A percentile compares a stretch with the other conserved stretches of the same genome.
Evolutionary conservation across 352 stramenopile genomes (phyloP).

Genomic region (Thalassiosira delicatula): DNA sequence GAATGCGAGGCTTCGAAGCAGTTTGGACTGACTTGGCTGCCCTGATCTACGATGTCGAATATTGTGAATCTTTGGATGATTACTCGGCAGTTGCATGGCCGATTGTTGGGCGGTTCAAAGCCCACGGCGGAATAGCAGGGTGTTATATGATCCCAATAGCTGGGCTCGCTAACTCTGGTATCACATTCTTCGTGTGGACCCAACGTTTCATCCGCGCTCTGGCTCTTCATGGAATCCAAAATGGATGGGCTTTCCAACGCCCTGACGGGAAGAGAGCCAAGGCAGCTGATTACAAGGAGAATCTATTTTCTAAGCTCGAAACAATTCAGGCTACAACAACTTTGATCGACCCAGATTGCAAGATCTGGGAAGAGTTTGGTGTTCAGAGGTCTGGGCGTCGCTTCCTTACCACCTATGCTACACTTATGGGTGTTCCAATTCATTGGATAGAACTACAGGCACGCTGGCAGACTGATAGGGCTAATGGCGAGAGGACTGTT

Average conservation of each 20-base stretch:
- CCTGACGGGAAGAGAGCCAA: slow-evolving; percentile 23
- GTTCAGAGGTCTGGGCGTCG: slow-evolving; percentile 1
- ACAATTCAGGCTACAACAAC: slow-evolving; percentile 14
- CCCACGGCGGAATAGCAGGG: not conserved
- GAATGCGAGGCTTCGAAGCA: slow-evolving; percentile 23
- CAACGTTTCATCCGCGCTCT: slow-evolving; percentile 38
- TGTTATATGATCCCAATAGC: slow-evolving; percentile 30
- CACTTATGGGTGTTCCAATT: slow-evolving; percentile 12
- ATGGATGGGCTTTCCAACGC: slow-evolving; percentile 22
- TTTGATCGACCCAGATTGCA: slow-evolving; percentile 26
- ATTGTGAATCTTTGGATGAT: slow-evolving; percentile 3
- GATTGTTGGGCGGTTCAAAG: slow-evolving; percentile 10
- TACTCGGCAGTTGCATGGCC: slow-evolving; percentile 16
- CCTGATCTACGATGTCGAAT: slow-evolving; percentile 13
- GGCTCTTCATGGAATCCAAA: slow-evolving; percentile 5
- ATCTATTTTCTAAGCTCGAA: slow-evolving; percentile 26
- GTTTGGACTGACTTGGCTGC: slow-evolving; percentile 11
- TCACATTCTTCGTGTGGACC: slow-evolving; percentile 34
- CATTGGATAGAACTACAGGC: slow-evolving; percentile 33
- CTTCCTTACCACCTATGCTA: slow-evolving; percentile 30
- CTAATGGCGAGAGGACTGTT: not conserved
- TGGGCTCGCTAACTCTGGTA: not conserved
- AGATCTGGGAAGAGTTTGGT: slow-evolving; percentile 34
- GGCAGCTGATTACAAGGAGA: slow-evolving; percentile 22
- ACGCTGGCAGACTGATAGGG: slow-evolving; percentile 27